Conservation (phyloP, 176 grass and related monocot species). For the Carex littledalei region DNA sequence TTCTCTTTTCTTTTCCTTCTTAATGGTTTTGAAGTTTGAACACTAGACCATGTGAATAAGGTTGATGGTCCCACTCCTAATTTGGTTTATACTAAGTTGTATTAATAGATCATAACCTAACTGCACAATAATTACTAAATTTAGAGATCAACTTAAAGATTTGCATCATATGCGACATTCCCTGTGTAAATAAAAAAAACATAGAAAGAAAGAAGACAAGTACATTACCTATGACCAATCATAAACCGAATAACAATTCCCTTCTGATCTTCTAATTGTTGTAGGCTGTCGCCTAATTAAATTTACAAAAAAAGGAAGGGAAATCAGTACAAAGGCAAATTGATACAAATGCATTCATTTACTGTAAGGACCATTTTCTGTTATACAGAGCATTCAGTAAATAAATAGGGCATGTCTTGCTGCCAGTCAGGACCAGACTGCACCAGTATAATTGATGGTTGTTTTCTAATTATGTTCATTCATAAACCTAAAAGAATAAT, state of each 20-base stretch:
- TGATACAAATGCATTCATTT: background rate
- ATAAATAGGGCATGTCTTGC: background rate
- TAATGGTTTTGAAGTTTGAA: background rate
- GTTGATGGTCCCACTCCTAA: background rate
- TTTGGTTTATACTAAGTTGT: background rate
- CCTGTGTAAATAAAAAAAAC: background rate
- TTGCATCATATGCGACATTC: background rate
- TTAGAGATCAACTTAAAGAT: background rate
- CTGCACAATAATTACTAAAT: background rate
- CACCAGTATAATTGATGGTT: background rate
- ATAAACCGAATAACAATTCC: constrained; percentile 82
- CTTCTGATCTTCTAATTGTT: constrained; percentile 76
- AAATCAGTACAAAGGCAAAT: background rate
- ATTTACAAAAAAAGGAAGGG: constrained; percentile 6
- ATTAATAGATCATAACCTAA: background rate
- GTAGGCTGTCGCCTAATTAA: constrained; percentile 69
- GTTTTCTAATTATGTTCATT: background rate
- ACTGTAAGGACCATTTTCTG: background rate
- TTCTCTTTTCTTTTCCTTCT: background rate
- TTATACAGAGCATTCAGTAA: background rate
- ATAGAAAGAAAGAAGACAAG: background rate
- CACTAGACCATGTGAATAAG: background rate
- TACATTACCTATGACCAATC: constrained; percentile 82
- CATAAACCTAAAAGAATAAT: background rate
- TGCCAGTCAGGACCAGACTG: background rate